Percentiles rank a stretch among this genome's conserved stretches.
Conservation (phyloP, 2,329 filamentous ascomycete species). For the Epichloe sylvatica region DNA sequence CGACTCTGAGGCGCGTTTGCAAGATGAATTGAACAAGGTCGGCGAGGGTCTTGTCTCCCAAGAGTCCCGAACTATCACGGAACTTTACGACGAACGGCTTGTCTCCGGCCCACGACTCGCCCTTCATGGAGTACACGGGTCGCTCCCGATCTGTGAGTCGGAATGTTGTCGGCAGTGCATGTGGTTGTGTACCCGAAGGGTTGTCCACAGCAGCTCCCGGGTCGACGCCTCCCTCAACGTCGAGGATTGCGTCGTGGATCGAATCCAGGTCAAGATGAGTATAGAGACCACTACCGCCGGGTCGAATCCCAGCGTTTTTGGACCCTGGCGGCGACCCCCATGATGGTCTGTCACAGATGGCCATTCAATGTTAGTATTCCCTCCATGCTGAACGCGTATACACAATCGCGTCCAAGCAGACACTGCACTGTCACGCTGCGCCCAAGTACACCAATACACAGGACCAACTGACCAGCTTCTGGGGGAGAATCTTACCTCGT, state of each 20-base stretch:
- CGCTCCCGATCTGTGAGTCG: constrained; percentile 1
- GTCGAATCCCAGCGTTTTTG: constrained; percentile 6
- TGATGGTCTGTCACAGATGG: not conserved
- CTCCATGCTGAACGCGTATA: too few relatives aligned
- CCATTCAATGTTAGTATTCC: not conserved
- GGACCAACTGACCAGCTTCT: not conserved
- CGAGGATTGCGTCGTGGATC: constrained; percentile 21
- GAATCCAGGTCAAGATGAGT: constrained; percentile 23
- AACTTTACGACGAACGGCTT: constrained; percentile 14
- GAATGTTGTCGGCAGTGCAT: constrained; percentile 3
- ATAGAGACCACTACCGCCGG: constrained; percentile 15
- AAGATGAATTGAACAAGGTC: constrained; percentile 17
- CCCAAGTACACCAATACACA: too few relatives aligned
- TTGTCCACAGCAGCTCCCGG: constrained; percentile 4
- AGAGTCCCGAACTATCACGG: constrained; percentile 13
- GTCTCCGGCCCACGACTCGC: constrained; percentile 5
- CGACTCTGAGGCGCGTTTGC: constrained; percentile 16
- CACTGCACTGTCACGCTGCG: too few relatives aligned
- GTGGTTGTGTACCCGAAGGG: constrained; percentile 2
- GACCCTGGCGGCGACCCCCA: constrained; percentile 6
- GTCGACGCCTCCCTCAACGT: constrained; percentile 14
- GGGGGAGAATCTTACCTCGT: constrained; percentile 11
- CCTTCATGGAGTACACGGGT: constrained; percentile 6
- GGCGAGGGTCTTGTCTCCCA: constrained; percentile 15
- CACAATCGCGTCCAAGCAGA: too few relatives aligned